Percentiles rank a stretch among this genome's conserved stretches.
phyloP scores from a whole-genome alignment of 2,329 filamentous ascomycete genomes.

The Ophiostoma sp. region DNA sequence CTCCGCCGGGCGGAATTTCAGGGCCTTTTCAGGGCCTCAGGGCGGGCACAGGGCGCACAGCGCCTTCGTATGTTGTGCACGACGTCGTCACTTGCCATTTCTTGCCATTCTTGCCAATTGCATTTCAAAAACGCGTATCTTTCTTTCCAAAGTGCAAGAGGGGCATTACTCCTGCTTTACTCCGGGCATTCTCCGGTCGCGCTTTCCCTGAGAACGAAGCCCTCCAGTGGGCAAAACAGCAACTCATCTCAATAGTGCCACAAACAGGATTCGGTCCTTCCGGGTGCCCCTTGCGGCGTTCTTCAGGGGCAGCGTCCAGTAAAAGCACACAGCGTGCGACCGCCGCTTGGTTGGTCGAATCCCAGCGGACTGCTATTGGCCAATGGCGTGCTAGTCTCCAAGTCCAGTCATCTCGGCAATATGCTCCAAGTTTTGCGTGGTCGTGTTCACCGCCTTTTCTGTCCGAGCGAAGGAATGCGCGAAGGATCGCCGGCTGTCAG shows the following conservation, averaged over 20 bases:
- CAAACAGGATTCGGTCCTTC: slow-evolving; percentile 1
- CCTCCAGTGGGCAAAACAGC: not conserved
- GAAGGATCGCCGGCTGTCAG: not conserved
- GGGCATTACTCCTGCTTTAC: not conserved
- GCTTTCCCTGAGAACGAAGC: not conserved
- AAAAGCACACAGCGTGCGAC: not conserved
- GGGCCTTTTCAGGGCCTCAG: not conserved
- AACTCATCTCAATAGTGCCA: not conserved
- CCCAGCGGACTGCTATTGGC: not conserved
- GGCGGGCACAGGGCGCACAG: not conserved
- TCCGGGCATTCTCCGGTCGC: not conserved
- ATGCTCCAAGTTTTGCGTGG: not conserved
- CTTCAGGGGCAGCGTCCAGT: not conserved
- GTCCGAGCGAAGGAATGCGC: not conserved
- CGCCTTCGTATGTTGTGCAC: slow-evolving; percentile 6
- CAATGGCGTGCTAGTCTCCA: not conserved
- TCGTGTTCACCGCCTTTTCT: not conserved
- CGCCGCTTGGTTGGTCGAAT: not conserved
- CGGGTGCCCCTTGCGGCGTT: not conserved
- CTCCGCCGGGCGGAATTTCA: not conserved
- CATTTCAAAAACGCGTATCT: not conserved
- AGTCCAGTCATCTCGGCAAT: not conserved
- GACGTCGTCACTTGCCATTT: not conserved
- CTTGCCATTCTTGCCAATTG: not conserved
- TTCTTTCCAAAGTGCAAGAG: not conserved